Conservation (phyloP, 768 basidiomycete genomes). For the Stropharia rugosoannulata region DNA sequence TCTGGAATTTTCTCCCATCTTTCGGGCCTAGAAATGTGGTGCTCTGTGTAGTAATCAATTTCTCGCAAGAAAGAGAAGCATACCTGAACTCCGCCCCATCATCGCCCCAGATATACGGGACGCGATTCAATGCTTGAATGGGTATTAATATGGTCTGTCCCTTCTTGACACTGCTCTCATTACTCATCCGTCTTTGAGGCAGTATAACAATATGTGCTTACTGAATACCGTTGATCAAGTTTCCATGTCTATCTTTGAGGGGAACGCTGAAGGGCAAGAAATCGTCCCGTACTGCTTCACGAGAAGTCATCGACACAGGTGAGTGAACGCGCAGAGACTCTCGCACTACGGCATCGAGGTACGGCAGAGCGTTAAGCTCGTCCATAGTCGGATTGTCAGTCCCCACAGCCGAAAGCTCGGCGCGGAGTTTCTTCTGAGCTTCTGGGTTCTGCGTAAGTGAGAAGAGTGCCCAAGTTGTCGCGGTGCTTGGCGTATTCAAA, state of each 20-base stretch:
- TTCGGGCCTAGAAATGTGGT: conserved; percentile 48
- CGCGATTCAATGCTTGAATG: conserved; percentile 51
- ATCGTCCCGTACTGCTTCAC: conserved; percentile 52
- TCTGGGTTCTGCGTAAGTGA: conserved; percentile 47
- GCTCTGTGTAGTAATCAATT: no score
- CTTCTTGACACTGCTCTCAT: conserved; percentile 31
- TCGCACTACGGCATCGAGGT: conserved; percentile 63
- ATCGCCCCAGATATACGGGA: conserved; percentile 57
- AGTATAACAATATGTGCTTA: neutral
- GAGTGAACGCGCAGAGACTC: conserved; percentile 59
- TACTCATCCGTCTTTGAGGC: neutral
- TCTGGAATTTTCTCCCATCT: conserved; percentile 56
- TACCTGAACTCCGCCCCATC: conserved; percentile 63
- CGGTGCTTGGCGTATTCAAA: conserved; percentile 27
- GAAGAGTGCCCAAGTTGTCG: conserved; percentile 58
- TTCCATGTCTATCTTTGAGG: conserved; percentile 41
- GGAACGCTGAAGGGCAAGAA: conserved; percentile 49
- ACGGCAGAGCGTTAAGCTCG: conserved; percentile 60
- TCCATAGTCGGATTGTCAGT: conserved; percentile 71
- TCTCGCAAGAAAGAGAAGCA: no score
- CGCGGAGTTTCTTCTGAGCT: conserved; percentile 54
- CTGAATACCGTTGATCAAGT: conserved; percentile 33
- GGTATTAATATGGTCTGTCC: conserved; percentile 49
- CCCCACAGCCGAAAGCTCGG: conserved; percentile 49
- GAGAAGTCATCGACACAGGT: conserved; percentile 42